Conservation (phyloP, 345 rosid species). For the Acer campestre region DNA sequence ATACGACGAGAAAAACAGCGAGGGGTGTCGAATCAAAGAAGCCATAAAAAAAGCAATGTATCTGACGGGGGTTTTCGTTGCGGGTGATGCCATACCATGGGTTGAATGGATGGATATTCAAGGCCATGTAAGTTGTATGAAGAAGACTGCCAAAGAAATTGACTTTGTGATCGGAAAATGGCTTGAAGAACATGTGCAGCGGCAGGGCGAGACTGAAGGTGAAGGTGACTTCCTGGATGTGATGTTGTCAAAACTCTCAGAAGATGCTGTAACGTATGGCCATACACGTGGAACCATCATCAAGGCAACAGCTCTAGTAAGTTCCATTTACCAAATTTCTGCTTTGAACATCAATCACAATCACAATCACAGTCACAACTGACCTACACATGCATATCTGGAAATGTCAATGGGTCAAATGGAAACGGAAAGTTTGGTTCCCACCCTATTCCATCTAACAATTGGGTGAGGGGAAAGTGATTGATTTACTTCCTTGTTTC, state of each 20-base stretch:
- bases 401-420: no score
- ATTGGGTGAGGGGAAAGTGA: no score
- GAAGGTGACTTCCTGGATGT: constrained; percentile 62
- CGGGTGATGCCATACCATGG: constrained; percentile 60
- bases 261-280: constrained; percentile 41
- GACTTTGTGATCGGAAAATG: constrained; percentile 50
- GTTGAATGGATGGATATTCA: constrained; percentile 55
- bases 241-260: constrained; percentile 41
- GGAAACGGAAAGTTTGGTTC: no score
- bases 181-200: constrained; percentile 55
- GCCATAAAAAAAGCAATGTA: constrained; percentile 43
- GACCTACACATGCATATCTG: neutral
- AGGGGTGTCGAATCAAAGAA: constrained; percentile 47
- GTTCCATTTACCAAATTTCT: neutral
- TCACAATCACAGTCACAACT: neutral
- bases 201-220: constrained; percentile 8
- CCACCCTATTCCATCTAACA: no score
- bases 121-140: constrained; percentile 51
- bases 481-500: no score
- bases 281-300: constrained; percentile 46
- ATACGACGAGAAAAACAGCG: constrained; percentile 29
- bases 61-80: constrained; percentile 37
- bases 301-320: constrained; percentile 69
- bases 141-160: constrained; percentile 43
- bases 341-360: no score